Base-by-base conservation (phyloP, 2,329 filamentous ascomycete species). In the Talaromyces sp. region DNA sequence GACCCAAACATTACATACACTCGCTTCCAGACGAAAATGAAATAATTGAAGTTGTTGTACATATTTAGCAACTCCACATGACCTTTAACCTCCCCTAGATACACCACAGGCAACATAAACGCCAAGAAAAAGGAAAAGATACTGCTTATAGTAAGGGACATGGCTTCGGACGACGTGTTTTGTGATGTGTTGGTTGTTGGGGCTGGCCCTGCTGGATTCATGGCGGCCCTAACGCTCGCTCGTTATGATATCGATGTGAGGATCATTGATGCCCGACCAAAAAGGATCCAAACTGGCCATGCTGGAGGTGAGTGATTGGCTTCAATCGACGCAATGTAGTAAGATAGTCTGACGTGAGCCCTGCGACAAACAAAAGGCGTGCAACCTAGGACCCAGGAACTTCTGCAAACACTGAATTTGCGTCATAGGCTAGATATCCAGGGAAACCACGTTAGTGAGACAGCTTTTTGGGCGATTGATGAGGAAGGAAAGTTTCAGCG, bases 381-480 rank as follows among this genome's bases (percentile, higher is more conserved):
- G 6, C 55, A 57, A 19, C 55, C 55, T n/a, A 32, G 31, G n/a
- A 57, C 55, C 7, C 55, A 48, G 24, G 55, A 57, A 24, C 38
- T 57, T 19, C 43, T 57, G 35, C 55, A 57, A 31, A 50, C 55
- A 12, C 31, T 57, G 38, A 35, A 35, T 7, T 19, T 57, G 17
- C 35, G 21, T 4, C 38, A 57, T 31, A 26, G 21, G 17, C 43
- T 57, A 5, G 35, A 57, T 12, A 27, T 21, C 21, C 41, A 57
- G 26, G 55, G 55, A 14, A 27, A 35, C 24, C 55, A 35, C 12
- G 26, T 48, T 31, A 27, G 38, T 10, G 55, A 57, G 21, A 48
- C 21, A 27, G 21, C 55, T 10, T 35, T 57, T 10, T 57, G 55
- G 55, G 35, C 26, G 12, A 27, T 48, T 50, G 46, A 50, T 26